Evolutionary conservation across 306 rosid species (phyloP).

Genomic region (Castanopsis chinensis): DNA sequence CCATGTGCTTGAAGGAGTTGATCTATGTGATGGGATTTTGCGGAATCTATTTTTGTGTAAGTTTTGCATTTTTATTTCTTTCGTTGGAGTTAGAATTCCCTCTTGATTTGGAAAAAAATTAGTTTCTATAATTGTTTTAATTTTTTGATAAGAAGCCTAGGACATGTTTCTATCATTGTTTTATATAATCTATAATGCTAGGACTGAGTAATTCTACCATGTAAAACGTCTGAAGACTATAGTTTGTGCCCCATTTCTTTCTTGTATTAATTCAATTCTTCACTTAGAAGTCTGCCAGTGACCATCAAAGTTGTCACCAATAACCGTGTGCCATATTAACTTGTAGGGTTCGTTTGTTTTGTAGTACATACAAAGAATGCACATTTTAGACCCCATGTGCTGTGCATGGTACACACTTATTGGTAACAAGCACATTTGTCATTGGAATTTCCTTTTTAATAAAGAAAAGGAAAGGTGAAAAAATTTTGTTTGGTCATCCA

Average conservation of each 20-base stretch:
- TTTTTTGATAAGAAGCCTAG: too few relatives aligned
- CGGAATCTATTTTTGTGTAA: slow-evolving; percentile 83
- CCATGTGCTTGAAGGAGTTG: slow-evolving; percentile 87
- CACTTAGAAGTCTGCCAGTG: not conserved
- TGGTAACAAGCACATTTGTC: not conserved
- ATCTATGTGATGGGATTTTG: slow-evolving; percentile 83
- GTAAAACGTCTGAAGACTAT: not conserved
- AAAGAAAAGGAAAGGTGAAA: not conserved
- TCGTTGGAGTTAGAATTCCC: not conserved
- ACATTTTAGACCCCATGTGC: not conserved
- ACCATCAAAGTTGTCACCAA: not conserved
- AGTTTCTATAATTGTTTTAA: not conserved
- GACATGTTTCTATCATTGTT: slow-evolving; percentile 5
- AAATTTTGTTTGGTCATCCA: not conserved
- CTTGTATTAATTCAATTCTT: not conserved
- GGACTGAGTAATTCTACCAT: not conserved
- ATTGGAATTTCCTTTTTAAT: not conserved
- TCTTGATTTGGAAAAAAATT: not conserved
- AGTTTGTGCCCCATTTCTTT: not conserved
- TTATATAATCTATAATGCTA: not conserved
- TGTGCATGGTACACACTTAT: not conserved
- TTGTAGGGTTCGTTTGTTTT: not conserved
- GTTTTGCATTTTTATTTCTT: slow-evolving; percentile 14
- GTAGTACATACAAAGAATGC: not conserved
- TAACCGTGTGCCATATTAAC: not conserved